A percentile compares a stretch with the other conserved stretches of the same genome.
These are phyloP conservation scores for Candida hungchunana DNA, from an alignment of 805 yeast genomes.

Conservation along the genomic window DNA sequence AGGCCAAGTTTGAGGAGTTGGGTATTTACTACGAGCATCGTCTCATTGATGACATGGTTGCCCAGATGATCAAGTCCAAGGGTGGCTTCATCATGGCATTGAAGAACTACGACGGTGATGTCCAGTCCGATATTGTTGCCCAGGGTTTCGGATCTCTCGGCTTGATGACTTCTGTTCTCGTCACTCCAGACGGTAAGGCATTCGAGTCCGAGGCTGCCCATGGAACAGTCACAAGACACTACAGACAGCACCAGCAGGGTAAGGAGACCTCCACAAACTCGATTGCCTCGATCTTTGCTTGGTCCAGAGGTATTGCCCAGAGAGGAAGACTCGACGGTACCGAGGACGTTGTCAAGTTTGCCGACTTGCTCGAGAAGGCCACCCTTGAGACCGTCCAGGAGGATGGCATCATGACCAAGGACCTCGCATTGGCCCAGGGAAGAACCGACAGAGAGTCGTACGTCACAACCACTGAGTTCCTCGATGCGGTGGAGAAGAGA, in stretches of 20 bases:
- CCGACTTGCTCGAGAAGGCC: constrained; percentile 72
- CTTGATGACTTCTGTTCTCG: constrained; percentile 93
- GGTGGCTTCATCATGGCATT: constrained; percentile 95
- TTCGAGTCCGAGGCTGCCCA: constrained; percentile 98
- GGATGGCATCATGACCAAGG: constrained; percentile 94
- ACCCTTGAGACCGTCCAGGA: constrained; percentile 78
- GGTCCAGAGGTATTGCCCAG: constrained; percentile 92
- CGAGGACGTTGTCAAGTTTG: constrained; percentile 84
- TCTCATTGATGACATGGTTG: constrained; percentile 97
- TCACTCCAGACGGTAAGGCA: constrained; percentile 93
- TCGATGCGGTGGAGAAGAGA: constrained; percentile 69
- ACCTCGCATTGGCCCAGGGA: constrained; percentile 86
- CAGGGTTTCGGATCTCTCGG: constrained; percentile 98
- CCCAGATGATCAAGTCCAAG: constrained; percentile 93
- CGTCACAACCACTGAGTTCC: constrained; percentile 88
- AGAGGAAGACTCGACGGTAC: constrained; percentile 88
- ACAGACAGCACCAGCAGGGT: constrained; percentile 93
- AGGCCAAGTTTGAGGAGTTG: constrained; percentile 60
- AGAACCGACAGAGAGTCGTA: constrained; percentile 76
- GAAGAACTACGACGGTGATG: constrained; percentile 98
- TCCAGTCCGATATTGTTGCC: constrained; percentile 93
- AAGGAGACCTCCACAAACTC: constrained; percentile 97
- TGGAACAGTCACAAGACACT: constrained; percentile 97
- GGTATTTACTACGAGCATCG: constrained; percentile 98
- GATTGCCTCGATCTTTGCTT: constrained; percentile 94